phyloP scores from a whole-genome alignment of 2,329 filamentous ascomycete species.

The Periconia macrospinosa region DNA sequence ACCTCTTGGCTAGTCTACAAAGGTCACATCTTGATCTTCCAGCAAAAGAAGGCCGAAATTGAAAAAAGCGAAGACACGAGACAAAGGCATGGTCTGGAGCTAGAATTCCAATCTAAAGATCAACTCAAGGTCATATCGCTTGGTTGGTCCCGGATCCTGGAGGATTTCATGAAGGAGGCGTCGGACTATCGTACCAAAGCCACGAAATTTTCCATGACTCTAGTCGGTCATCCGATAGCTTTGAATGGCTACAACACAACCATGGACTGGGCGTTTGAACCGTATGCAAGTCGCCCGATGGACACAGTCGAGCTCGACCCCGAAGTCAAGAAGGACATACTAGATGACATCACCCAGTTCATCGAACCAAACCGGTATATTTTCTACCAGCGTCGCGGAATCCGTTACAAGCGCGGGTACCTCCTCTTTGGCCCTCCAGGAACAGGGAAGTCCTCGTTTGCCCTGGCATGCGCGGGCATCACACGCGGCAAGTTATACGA shows the following conservation, averaged over 20 bases:
- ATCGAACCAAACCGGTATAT: conserved; percentile 36
- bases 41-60: no score
- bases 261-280: not conserved
- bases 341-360: conserved; percentile 5
- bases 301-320: conserved; percentile 7
- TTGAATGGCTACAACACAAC: not conserved
- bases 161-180: not conserved
- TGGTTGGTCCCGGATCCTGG: not conserved
- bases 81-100: no score
- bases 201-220: not conserved
- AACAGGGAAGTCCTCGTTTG: conserved; percentile 88
- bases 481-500: conserved; percentile 87
- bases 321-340: not conserved
- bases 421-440: conserved; percentile 82
- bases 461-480: conserved; percentile 83
- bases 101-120: no score
- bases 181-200: not conserved
- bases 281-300: not conserved
- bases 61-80: no score
- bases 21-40: no score
- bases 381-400: conserved; percentile 86
- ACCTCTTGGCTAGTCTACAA: no score
- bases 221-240: not conserved
- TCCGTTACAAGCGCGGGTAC: conserved; percentile 86
- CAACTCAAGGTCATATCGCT: no score